A percentile compares a stretch with the other conserved stretches of the same genome.
phyloP scores from a whole-genome alignment of 2,329 filamentous ascomycete genomes.

The Stenocarpella maydis region DNA sequence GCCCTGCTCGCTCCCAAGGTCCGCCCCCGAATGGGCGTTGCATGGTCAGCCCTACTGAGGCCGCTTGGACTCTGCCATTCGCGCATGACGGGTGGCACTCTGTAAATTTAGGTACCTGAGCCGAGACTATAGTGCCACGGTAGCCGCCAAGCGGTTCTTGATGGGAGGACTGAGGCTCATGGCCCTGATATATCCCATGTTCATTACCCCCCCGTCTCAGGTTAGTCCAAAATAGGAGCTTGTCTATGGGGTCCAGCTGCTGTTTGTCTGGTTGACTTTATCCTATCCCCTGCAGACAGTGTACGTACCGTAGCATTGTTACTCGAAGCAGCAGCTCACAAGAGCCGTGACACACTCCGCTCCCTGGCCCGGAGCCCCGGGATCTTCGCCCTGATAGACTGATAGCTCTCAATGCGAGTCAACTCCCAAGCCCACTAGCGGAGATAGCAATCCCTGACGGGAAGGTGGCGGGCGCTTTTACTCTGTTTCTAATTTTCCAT shows the following conservation, averaged over 20 bases:
- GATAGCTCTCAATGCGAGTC: conserved; percentile 22
- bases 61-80: conserved; percentile 11
- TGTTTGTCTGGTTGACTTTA: not conserved
- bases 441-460: conserved; percentile 21
- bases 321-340: conserved; percentile 21
- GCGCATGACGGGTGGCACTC: conserved; percentile 6
- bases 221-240: not conserved
- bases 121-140: not conserved
- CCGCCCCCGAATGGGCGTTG: not conserved
- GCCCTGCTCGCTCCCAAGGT: not conserved
- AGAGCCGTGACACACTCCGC: not conserved
- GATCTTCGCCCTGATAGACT: conserved; percentile 21
- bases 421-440: conserved; percentile 16
- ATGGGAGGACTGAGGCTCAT: not conserved
- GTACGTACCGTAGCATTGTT: not conserved
- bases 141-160: not conserved
- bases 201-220: not conserved
- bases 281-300: not conserved
- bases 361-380: conserved; percentile 6
- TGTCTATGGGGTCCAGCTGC: not conserved
- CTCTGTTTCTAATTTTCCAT: not conserved
- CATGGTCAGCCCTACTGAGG: conserved; percentile 19
- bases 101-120: conserved; percentile 12
- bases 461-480: conserved; percentile 5
- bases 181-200: not conserved